Base-by-base conservation (phyloP, 768 basidiomycete genomes). In the Pulveroboletus sp. region DNA sequence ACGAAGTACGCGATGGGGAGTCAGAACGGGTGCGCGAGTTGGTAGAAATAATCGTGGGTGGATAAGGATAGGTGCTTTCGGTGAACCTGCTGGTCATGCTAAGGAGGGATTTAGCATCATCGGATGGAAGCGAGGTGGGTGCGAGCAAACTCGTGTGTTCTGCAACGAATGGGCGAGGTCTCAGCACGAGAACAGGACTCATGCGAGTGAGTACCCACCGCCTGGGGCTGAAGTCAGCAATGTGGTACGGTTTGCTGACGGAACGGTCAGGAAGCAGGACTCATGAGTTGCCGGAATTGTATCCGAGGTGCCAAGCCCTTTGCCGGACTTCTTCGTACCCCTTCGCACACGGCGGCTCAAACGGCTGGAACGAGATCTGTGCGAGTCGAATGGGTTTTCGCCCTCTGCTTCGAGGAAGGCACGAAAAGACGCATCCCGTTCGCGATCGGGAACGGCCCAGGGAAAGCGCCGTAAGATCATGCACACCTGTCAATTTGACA, bases 391-490 rank as follows among this genome's bases (percentile, higher is more conserved):
- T n/a, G 67, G 69, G 56, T 74, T 78, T 66, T 96, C 93, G 24
- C 94, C 93, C 67, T 99, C 94, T 31, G 93, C 88, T 57, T 86
- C 79, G 56, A 97, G 86, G 63, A 96, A 99, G 8, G 92, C 84
- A 52, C 85, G 81, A 76, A 92, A 99, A 63, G 85, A 89, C 49
- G 88, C 80, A 66, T 98, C 96, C 15, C 83, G 83, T 78, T 95
- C 95, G 61, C 84, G 76, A 65, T 99, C 96, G 10, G 96, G 95
- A 49, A 98, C 88, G 69, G 93, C 98, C 96, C 96, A 99, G 5
- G 96, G 96, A 76, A 99, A 99, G 45, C 96, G 81, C 46, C 95
- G 80, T 31, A 99, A 80, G 56, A 96, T 76, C 96, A 99, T 99
- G 75, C 96, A 99, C 2, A 69, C 66, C 66, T 67, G 40, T 15